phyloP scores from a whole-genome alignment of 2,329 filamentous ascomycete genomes.

The Davidsoniella australis region DNA sequence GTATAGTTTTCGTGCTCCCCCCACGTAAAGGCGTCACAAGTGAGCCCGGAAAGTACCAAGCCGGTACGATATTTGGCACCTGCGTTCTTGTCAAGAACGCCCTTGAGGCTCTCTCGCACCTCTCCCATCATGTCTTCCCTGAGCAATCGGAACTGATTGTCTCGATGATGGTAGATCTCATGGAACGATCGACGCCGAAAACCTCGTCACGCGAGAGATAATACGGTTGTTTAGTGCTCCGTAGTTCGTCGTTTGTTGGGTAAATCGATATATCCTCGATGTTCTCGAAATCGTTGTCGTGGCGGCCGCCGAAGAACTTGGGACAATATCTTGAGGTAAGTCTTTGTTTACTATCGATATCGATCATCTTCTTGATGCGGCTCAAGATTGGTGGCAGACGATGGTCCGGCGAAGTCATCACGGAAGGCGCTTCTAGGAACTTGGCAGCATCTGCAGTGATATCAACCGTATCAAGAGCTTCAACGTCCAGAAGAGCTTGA shows the following conservation, averaged over 20 bases:
- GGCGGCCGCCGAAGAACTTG: constrained; percentile 40
- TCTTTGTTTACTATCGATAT: not conserved
- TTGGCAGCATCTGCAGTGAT: not conserved
- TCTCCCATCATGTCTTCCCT: constrained; percentile 55
- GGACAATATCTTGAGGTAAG: not conserved
- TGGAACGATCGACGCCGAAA: constrained; percentile 19
- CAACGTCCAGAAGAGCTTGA: not conserved
- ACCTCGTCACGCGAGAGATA: constrained; percentile 36
- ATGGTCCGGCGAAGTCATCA: not conserved
- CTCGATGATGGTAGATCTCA: constrained; percentile 36
- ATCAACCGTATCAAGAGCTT: not conserved
- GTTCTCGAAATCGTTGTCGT: constrained; percentile 54
- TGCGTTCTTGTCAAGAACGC: constrained; percentile 30
- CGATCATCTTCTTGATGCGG: constrained; percentile 1
- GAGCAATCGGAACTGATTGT: constrained; percentile 55
- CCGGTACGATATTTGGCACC: constrained; percentile 21
- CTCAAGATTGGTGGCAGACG: not conserved
- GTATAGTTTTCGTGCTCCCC: constrained; percentile 14
- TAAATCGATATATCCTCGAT: constrained; percentile 44
- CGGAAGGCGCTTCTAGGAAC: too few relatives aligned
- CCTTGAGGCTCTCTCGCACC: constrained; percentile 42
- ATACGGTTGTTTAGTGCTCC: constrained; percentile 34
- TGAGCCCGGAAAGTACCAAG: constrained; percentile 24
- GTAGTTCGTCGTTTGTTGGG: constrained; percentile 49
- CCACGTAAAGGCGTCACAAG: constrained; percentile 23